Conservation (phyloP, 2,329 filamentous ascomycete genomes). For the Uncinocarpus reesii region DNA sequence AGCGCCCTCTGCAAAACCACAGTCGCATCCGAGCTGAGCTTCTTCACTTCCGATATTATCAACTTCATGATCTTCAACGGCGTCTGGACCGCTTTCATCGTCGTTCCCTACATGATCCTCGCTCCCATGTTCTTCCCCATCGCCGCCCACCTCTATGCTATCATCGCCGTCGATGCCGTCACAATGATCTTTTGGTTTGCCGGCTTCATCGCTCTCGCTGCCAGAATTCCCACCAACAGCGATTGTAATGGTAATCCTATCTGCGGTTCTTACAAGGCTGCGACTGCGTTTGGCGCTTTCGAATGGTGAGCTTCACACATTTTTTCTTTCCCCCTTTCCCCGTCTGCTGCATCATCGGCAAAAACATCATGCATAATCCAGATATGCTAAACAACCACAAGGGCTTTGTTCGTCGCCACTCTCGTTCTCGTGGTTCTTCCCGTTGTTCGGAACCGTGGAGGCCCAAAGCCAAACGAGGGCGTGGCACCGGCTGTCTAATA, state of each 20-base stretch:
- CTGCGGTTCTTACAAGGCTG: constrained; percentile 51
- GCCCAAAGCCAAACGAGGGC: constrained; percentile 3
- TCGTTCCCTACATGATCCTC: constrained; percentile 58
- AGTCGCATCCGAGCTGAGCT: no score
- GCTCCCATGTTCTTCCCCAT: constrained; percentile 53
- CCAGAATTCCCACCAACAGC: constrained; percentile 47
- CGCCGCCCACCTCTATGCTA: constrained; percentile 53
- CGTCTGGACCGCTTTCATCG: constrained; percentile 63
- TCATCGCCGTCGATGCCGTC: constrained; percentile 57
- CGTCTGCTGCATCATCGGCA: no score
- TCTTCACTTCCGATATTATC: no score
- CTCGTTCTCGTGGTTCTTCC: constrained; percentile 14
- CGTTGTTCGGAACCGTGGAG: constrained; percentile 10
- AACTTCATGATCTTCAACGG: constrained; percentile 72
- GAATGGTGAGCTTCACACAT: constrained; percentile 35
- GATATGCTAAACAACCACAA: no score
- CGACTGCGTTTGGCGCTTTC: constrained; percentile 40
- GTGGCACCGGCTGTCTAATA: constrained; percentile 2
- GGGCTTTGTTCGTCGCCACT: constrained; percentile 31
- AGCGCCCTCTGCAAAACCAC: no score
- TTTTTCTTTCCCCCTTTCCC: no score
- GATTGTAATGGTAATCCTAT: constrained; percentile 42
- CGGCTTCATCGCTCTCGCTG: constrained; percentile 67
- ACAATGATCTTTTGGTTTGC: constrained; percentile 87
- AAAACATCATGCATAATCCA: no score